phyloP scores from a whole-genome alignment of 768 basidiomycete genomes.

The Russula emetica region DNA sequence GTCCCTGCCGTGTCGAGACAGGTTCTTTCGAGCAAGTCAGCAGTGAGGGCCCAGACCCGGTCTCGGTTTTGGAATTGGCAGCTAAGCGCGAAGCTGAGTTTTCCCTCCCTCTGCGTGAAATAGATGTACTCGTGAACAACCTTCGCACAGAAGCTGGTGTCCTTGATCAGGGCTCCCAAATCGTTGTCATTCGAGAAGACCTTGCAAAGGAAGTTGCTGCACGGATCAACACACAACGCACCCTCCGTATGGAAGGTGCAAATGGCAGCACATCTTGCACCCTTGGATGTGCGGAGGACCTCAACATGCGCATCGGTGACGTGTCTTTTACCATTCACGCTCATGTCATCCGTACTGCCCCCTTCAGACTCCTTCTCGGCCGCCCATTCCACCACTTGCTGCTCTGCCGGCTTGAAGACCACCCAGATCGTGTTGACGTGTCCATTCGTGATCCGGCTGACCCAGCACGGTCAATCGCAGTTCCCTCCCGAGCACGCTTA shows the following conservation, averaged over 20 bases:
- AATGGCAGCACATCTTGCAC: background rate
- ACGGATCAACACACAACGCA: background rate
- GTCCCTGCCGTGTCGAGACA: background rate
- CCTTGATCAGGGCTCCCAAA: background rate
- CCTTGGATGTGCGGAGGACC: background rate
- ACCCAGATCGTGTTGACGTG: no score
- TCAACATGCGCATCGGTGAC: background rate
- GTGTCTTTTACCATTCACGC: background rate
- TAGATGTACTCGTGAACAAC: background rate
- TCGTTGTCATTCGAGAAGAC: background rate
- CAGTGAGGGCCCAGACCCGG: background rate
- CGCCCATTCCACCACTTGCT: background rate
- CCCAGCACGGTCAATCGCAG: no score
- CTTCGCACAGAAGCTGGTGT: background rate
- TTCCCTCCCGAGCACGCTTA: no score
- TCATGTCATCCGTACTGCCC: background rate
- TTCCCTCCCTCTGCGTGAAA: background rate
- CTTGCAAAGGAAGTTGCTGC: background rate
- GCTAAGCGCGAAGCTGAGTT: background rate
- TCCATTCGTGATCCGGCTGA: no score
- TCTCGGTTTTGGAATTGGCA: accelerated
- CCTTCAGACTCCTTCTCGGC: background rate
- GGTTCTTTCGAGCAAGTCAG: background rate
- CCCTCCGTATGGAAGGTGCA: background rate
- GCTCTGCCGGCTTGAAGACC: background rate